Percentiles rank a stretch among this genome's conserved stretches.
phyloP scores from a whole-genome alignment of 1,139 yeast species.

The Blastobotrys elegans region DNA sequence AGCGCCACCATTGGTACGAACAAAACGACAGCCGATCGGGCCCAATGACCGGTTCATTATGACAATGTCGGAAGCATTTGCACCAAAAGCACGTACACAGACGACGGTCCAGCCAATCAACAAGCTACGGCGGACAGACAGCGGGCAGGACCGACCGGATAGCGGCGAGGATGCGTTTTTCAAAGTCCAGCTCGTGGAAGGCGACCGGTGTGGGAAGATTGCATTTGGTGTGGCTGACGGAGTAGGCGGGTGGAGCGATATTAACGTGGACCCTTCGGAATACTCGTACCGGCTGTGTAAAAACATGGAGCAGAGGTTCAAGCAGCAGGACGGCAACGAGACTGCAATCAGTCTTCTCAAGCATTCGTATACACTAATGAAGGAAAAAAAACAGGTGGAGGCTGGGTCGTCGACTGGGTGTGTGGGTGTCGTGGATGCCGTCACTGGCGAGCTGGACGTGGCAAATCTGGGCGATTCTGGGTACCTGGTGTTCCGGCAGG shows the following conservation, averaged over 20 bases:
- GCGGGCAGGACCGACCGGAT: conserved; percentile 18
- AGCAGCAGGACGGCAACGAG: conserved; percentile 10
- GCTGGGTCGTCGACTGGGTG: conserved; percentile 98
- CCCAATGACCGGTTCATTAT: conserved; percentile 8
- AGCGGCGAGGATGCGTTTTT: conserved; percentile 90
- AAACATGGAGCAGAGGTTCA: conserved; percentile 27
- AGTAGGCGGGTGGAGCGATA: conserved; percentile 95
- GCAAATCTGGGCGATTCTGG: conserved; percentile 94
- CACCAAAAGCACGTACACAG: conserved; percentile 11
- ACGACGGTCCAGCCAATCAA: background rate
- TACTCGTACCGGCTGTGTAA: conserved; percentile 35
- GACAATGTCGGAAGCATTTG: conserved; percentile 15
- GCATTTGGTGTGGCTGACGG: conserved; percentile 95
- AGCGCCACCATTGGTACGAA: background rate
- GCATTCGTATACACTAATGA: conserved; percentile 51
- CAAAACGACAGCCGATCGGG: background rate
- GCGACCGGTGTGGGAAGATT: conserved; percentile 42
- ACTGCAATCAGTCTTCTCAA: conserved; percentile 33
- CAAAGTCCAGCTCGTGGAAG: conserved; percentile 38
- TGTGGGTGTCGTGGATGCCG: conserved; percentile 63
- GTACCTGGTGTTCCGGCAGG: conserved; percentile 77
- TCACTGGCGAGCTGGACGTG: conserved; percentile 50
- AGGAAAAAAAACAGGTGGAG: conserved; percentile 54
- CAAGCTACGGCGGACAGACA: background rate
- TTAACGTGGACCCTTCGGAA: conserved; percentile 73